phyloP scores from a whole-genome alignment of 2,329 filamentous ascomycete genomes.

The Lizonia empirigonia region DNA sequence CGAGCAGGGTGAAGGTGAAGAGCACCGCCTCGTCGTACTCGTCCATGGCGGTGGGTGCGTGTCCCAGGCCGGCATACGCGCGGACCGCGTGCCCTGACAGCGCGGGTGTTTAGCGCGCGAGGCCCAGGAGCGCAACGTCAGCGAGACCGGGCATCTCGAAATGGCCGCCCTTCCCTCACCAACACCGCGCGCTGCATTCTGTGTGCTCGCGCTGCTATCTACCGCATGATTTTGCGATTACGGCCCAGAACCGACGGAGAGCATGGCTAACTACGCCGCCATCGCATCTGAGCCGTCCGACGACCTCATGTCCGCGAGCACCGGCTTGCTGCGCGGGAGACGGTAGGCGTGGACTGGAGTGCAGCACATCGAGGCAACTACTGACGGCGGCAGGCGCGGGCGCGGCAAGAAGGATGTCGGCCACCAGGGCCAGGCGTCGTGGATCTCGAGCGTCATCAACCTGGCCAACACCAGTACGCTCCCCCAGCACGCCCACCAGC shows the following conservation, averaged over 20 bases:
- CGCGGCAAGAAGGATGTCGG: constrained; percentile 74
- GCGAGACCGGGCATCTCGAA: constrained; percentile 2
- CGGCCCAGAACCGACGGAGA: not conserved
- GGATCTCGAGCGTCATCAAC: constrained; percentile 91
- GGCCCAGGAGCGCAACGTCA: constrained; percentile 21
- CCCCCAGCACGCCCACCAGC: too few relatives aligned
- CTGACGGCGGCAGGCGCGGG: constrained; percentile 54
- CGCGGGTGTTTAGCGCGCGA: not conserved
- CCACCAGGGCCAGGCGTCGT: constrained; percentile 76
- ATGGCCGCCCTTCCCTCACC: not conserved
- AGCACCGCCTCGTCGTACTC: constrained; percentile 48
- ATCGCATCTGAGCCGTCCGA: constrained; percentile 50
- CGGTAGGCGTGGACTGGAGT: constrained; percentile 29
- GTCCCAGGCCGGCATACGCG: constrained; percentile 22
- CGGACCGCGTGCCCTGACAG: constrained; percentile 3
- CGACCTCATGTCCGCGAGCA: constrained; percentile 50
- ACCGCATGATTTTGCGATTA: constrained; percentile 37
- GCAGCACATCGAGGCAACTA: not conserved
- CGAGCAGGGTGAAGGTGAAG: constrained; percentile 52
- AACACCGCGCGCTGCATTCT: not conserved
- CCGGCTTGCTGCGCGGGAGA: constrained; percentile 48
- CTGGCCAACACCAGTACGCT: constrained; percentile 88
- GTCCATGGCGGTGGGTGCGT: constrained; percentile 35
- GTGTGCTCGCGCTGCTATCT: not conserved
- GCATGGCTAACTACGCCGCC: constrained; percentile 56